Evolutionary conservation across 176 grass and related monocot species (phyloP), one percentile per base, ranked within the genome.

Genomic region (Musa troglodytarum): DNA sequence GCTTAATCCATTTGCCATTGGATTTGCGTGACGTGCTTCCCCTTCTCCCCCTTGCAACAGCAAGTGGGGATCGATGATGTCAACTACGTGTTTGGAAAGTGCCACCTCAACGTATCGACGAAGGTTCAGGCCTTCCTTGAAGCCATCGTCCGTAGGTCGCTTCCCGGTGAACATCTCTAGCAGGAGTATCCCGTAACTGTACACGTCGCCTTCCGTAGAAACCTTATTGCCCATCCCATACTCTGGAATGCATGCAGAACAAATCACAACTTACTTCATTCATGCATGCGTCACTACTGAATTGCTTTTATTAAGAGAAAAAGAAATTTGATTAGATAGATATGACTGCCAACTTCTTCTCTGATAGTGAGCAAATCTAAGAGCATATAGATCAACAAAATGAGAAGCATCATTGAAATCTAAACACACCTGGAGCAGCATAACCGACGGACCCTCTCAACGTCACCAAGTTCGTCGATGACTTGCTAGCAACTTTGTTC

Each of bases 381-480:
- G 26, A 28, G 26, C 26, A 28, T 28, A 28, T 28, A 28, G 26
- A 28, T 34, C 34, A 34, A 29, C 29, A 52, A 53, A 54, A 59
- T 69, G 11, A 75, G 52, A 74, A 17, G 54, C 26, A 28, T 28
- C 14, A 15, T 15, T n/a, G 13, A 62, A 79, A 65, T 52, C 62
- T 25, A 74, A 17, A 63, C 3, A 21, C 74, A 89, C 87, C 84
- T 79, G 87, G 78, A 78, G 87, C 77, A 34, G 81, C 80, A n/a
- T 89, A 89, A 11, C 81, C 84, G 58, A 86, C 79, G 19, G 84
- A 74, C 11, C 84, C 84, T 50, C 75, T 83, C 53, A 89, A 13
- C 53, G 51, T 58, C n/a, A n/a, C 2, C 4, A 80, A 77, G 51
- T 49, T 77, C 5, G 69, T 29, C 12, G 8, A 1, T 49, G 64